phyloP scores from a whole-genome alignment of 2,329 filamentous ascomycete species.

The Bipolaris oryzae region DNA sequence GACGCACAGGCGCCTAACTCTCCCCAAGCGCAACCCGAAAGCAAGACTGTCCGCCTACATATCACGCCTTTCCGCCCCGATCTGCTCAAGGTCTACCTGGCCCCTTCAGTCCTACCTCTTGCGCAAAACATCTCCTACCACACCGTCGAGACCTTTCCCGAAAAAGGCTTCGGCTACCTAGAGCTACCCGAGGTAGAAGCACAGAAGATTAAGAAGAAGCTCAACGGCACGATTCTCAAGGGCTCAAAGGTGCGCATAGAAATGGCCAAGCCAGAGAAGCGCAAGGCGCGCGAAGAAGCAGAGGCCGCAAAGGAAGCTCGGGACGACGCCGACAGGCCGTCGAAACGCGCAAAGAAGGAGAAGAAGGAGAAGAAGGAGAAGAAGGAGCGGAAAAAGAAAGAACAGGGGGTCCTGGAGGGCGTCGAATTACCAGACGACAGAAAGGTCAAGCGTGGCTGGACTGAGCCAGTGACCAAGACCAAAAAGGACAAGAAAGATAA shows the following conservation, averaged over 20 bases:
- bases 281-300: conserved; percentile 47
- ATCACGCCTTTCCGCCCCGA: conserved; percentile 83
- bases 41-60: conserved; percentile 67
- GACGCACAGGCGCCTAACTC: conserved; percentile 35
- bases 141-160: conserved; percentile 82
- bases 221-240: conserved; percentile 84
- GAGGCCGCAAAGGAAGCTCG: conserved; percentile 44
- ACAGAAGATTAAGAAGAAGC: conserved; percentile 87
- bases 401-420: conserved; percentile 65
- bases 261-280: conserved; percentile 72
- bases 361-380: conserved; percentile 55
- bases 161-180: conserved; percentile 87
- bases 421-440: conserved; percentile 74
- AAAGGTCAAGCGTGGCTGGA: conserved; percentile 90
- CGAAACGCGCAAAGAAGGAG: conserved; percentile 50
- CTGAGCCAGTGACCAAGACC: conserved; percentile 63
- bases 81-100: conserved; percentile 74
- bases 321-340: conserved; percentile 57
- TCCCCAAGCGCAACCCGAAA: conserved; percentile 23
- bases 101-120: conserved; percentile 66
- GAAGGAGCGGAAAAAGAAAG: conserved; percentile 53
- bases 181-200: conserved; percentile 82
- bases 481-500: conserved; percentile 56
- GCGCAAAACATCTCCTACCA: conserved; percentile 90
- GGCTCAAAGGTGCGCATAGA: conserved; percentile 86